These are phyloP conservation scores for Aspergillus niger DNA, from an alignment of 2,329 filamentous ascomycete species.

Conservation along the genomic window DNA sequence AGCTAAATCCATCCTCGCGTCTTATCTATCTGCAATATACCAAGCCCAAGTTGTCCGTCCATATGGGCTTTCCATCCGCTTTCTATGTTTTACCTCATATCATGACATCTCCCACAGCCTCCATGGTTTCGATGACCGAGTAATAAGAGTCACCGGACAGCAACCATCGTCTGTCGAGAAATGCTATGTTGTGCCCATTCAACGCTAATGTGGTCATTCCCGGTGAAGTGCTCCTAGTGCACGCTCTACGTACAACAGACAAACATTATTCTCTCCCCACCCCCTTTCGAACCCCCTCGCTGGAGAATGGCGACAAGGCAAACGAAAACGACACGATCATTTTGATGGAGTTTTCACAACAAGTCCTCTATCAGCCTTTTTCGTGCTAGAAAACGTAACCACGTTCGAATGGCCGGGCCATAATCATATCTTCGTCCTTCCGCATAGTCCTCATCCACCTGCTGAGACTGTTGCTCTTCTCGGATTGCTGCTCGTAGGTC, in stretches of 20 bases:
- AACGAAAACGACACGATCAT: background rate
- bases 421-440: conserved; percentile 61
- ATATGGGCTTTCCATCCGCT: too few relatives aligned
- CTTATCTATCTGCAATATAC: too few relatives aligned
- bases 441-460: conserved; percentile 45
- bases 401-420: conserved; percentile 66
- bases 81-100: too few relatives aligned
- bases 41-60: too few relatives aligned
- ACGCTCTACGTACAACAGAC: background rate
- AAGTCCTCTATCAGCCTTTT: conserved; percentile 58
- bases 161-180: too few relatives aligned
- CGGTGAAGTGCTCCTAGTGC: background rate
- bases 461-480: conserved; percentile 43
- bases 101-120: too few relatives aligned
- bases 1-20: too few relatives aligned
- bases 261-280: background rate
- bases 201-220: too few relatives aligned
- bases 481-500: conserved; percentile 38
- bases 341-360: background rate
- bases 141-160: too few relatives aligned
- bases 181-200: too few relatives aligned
- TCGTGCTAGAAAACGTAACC: conserved; percentile 69
- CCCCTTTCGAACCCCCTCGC: too few relatives aligned
- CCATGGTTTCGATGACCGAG: too few relatives aligned
- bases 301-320: background rate